Conservation (phyloP, 352 stramenopile genomes). For the Peronospora destructor region DNA sequence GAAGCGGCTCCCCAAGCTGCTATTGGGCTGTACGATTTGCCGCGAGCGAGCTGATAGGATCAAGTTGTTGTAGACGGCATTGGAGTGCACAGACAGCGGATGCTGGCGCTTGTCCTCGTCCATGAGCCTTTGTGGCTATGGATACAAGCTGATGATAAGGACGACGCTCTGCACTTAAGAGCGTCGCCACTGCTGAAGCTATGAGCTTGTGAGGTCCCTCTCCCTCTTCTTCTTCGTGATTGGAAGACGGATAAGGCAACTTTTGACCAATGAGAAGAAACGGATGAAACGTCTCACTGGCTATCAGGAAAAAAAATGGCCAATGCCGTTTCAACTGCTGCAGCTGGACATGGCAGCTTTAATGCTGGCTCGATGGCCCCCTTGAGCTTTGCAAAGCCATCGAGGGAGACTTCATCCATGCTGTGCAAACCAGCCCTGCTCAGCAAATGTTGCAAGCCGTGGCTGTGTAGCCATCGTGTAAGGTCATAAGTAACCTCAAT, state of each 20-base stretch:
- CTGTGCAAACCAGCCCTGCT: too few relatives aligned
- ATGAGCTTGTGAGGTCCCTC: background rate
- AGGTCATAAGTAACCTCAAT: background rate
- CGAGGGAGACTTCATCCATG: background rate
- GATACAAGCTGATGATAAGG: constrained; percentile 2
- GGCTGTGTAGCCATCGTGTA: background rate
- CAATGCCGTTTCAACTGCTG: background rate
- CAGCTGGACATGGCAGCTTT: background rate
- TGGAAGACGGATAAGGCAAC: background rate
- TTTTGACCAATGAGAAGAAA: constrained; percentile 13
- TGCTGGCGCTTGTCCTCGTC: constrained; percentile 33
- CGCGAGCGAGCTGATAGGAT: constrained; percentile 25
- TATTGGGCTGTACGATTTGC: background rate
- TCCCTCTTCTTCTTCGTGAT: constrained; percentile 12
- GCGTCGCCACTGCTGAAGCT: constrained; percentile 2
- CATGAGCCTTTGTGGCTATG: constrained; percentile 14
- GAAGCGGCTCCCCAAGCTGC: constrained; percentile 17
- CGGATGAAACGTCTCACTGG: constrained; percentile 2
- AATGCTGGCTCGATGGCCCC: background rate
- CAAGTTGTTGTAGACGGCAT: constrained; percentile 20
- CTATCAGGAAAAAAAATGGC: background rate
- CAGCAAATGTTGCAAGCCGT: background rate
- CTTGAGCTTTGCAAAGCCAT: background rate
- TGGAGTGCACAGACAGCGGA: constrained; percentile 25
- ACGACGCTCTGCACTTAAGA: background rate